A percentile compares a stretch with the other conserved stretches of the same genome.
Conservation (phyloP, 176 grass and related monocot species). For the Carex myosuroides region DNA sequence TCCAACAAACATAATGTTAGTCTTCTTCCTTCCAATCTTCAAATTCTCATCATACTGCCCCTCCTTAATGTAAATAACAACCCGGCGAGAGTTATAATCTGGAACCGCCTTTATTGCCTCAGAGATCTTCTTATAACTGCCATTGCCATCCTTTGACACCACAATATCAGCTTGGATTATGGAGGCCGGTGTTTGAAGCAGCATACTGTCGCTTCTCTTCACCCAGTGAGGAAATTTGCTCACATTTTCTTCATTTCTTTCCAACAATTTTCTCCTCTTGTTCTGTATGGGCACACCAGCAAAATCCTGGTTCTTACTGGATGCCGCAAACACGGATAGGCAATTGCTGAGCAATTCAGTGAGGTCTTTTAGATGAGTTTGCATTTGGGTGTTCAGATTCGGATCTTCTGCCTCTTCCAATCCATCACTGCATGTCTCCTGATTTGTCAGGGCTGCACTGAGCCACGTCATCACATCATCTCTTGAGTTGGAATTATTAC, state of each 20-base stretch:
- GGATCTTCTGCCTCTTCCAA: constrained; percentile 22
- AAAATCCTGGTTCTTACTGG: constrained; percentile 10
- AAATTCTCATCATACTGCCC: constrained; percentile 58
- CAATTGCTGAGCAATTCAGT: constrained; percentile 28
- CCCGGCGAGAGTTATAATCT: constrained; percentile 30
- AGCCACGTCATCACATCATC: constrained; percentile 56
- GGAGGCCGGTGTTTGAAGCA: constrained; percentile 17
- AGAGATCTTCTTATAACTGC: constrained; percentile 27
- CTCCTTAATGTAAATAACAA: constrained; percentile 50
- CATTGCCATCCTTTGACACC: constrained; percentile 45
- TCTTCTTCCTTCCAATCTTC: constrained; percentile 54
- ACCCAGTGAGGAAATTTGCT: constrained; percentile 34
- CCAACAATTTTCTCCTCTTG: constrained; percentile 24
- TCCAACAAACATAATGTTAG: constrained; percentile 56
- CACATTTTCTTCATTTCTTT: neutral
- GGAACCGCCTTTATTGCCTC: constrained; percentile 46
- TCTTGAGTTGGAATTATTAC: neutral
- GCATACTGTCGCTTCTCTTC: constrained; percentile 21
- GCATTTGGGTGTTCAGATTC: constrained; percentile 3
- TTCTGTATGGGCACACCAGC: constrained; percentile 28
- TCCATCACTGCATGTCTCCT: constrained; percentile 57
- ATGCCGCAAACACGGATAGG: constrained; percentile 28
- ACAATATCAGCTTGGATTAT: constrained; percentile 27
- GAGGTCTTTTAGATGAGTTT: constrained; percentile 22
- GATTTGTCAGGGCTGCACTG: constrained; percentile 55